Evolutionary conservation across 2,329 filamentous ascomycete genomes (phyloP).

Genomic region (Ophiostoma populinum): DNA sequence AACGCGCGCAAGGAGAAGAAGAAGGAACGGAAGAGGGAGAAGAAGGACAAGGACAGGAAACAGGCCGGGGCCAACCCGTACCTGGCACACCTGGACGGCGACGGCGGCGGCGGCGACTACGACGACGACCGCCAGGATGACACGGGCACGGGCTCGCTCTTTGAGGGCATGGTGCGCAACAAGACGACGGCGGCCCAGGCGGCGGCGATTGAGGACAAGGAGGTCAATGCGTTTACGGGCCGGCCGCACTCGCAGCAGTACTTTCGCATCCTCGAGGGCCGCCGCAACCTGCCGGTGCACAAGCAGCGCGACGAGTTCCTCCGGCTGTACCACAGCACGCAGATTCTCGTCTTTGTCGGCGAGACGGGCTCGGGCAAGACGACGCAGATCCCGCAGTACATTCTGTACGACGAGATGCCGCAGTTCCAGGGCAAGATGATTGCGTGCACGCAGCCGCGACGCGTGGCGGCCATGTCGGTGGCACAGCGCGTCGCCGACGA

Average conservation of each 20-base stretch:
- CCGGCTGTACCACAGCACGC: slow-evolving; percentile 76
- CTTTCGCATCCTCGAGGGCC: slow-evolving; percentile 70
- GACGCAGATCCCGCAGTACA: slow-evolving; percentile 96
- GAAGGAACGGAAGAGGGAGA: not conserved
- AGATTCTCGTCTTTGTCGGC: slow-evolving; percentile 96
- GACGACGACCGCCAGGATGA: no score
- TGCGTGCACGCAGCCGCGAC: slow-evolving; percentile 90
- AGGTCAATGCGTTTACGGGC: slow-evolving; percentile 73
- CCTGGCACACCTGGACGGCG: slow-evolving; percentile 62
- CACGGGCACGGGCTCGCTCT: slow-evolving; percentile 12
- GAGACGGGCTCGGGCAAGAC: slow-evolving; percentile 99
- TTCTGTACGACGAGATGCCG: slow-evolving; percentile 89
- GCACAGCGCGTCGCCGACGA: slow-evolving; percentile 95
- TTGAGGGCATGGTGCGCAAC: slow-evolving; percentile 58
- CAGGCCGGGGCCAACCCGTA: slow-evolving; percentile 53
- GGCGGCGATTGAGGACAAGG: slow-evolving; percentile 56
- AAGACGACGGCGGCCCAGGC: slow-evolving; percentile 65
- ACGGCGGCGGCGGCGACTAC: slow-evolving; percentile 21
- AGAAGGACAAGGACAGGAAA: slow-evolving; percentile 3
- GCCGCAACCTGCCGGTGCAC: slow-evolving; percentile 78
- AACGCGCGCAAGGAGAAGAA: not conserved
- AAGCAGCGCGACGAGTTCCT: slow-evolving; percentile 92
- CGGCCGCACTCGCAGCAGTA: slow-evolving; percentile 64
- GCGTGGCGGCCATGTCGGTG: slow-evolving; percentile 97
- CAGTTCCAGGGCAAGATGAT: slow-evolving; percentile 76